These are phyloP conservation scores for Medicago lupulina DNA, from an alignment of 306 rosid genomes.

Conservation along the genomic window DNA sequence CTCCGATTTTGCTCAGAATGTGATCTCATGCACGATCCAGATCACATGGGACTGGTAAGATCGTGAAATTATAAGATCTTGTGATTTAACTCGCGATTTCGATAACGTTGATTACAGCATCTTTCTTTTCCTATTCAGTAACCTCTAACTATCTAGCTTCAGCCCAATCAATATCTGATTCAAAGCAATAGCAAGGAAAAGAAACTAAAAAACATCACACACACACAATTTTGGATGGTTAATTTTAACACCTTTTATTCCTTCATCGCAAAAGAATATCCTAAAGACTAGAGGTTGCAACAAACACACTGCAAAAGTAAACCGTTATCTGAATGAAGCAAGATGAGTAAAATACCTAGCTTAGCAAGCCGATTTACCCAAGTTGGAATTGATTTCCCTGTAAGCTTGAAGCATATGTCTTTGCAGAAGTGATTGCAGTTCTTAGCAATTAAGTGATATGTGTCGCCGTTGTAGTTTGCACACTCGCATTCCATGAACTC, in stretches of 20 bases:
- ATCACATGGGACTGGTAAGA: not conserved
- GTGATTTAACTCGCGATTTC: not conserved
- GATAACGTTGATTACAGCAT: not conserved
- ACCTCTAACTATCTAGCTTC: not conserved
- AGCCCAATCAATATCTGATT: not conserved
- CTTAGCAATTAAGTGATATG: conserved; percentile 92
- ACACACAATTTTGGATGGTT: not conserved
- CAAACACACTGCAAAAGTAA: conserved; percentile 17
- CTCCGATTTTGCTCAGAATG: not conserved
- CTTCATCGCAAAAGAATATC: not conserved
- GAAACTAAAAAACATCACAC: not conserved
- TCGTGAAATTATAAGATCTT: not conserved
- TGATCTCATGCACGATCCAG: not conserved
- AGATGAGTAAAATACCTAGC: conserved; percentile 69
- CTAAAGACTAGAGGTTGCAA: not conserved
- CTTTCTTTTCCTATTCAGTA: conserved; percentile 18
- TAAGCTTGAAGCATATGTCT: conserved; percentile 84
- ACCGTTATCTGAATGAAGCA: conserved; percentile 29
- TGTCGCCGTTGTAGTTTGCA: conserved; percentile 79
- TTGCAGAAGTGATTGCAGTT: conserved; percentile 98
- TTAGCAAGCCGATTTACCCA: conserved; percentile 96
- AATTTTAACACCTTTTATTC: not conserved
- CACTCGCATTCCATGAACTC: conserved; percentile 92
- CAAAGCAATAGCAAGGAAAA: not conserved
- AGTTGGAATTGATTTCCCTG: conserved; percentile 92